Evolutionary conservation across 352 stramenopile species (phyloP).

Genomic region (Phytophthora rubi): DNA sequence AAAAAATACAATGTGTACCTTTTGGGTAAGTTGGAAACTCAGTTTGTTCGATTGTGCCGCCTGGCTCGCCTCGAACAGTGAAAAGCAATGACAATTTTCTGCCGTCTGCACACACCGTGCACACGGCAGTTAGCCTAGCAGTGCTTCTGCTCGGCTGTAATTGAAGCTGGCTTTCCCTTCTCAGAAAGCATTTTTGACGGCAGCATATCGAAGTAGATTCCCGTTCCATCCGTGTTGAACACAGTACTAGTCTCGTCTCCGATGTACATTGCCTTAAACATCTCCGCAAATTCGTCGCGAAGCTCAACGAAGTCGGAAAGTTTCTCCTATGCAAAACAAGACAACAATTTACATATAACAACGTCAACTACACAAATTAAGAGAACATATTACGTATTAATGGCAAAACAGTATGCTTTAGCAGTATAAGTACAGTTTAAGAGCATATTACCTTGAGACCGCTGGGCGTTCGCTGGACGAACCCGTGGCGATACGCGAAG

Average conservation of each 20-base stretch:
- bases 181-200: no score
- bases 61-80: no score
- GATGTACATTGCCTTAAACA: slow-evolving; percentile 9
- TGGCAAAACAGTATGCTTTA: neutral
- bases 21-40: no score
- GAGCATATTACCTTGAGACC: slow-evolving; percentile 10
- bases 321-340: slow-evolving; percentile 19
- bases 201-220: no score
- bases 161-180: no score
- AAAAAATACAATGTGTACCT: no score
- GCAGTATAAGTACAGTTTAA: neutral
- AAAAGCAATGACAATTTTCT: no score
- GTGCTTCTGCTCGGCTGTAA: no score
- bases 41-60: no score
- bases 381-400: neutral
- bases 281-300: slow-evolving; percentile 11
- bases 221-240: slow-evolving; percentile 12
- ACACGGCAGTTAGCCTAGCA: no score
- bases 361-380: slow-evolving; percentile 1
- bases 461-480: slow-evolving; percentile 15
- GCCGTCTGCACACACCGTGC: no score
- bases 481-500: slow-evolving; percentile 19
- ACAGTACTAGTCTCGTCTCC: slow-evolving; percentile 7
- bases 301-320: slow-evolving; percentile 2
- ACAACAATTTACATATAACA: slow-evolving; percentile 5